These are phyloP conservation scores for Macrolepiota fuliginosa DNA, from an alignment of 768 basidiomycete species.

Conservation along the genomic window DNA sequence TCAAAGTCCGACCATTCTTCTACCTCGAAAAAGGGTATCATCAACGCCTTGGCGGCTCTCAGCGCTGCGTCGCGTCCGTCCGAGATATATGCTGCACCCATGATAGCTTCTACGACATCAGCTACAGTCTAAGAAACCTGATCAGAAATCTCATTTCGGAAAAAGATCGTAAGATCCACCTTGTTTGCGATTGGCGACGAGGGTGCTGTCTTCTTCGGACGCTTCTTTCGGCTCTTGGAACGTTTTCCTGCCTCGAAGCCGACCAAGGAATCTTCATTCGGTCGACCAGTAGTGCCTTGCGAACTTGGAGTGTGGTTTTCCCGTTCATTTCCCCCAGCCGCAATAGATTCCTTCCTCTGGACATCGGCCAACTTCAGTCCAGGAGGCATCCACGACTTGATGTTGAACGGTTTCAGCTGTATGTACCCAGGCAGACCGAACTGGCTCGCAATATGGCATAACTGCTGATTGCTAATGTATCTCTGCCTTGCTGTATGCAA, in stretches of 20 bases:
- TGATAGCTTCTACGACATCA: slow-evolving; percentile 82
- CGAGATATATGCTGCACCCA: slow-evolving; percentile 77
- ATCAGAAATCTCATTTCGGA: neutral
- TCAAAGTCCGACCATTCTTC: slow-evolving; percentile 75
- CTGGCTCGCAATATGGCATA: slow-evolving; percentile 53
- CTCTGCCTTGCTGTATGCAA: slow-evolving; percentile 65
- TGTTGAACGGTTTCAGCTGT: slow-evolving; percentile 66
- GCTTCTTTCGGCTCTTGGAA: slow-evolving; percentile 1
- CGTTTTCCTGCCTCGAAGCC: neutral
- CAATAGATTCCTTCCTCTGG: slow-evolving; percentile 2
- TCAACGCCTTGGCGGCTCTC: slow-evolving; percentile 59
- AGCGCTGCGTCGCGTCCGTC: slow-evolving; percentile 70
- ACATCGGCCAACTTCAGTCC: slow-evolving; percentile 9
- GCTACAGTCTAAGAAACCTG: slow-evolving; percentile 58
- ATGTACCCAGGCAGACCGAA: slow-evolving; percentile 71
- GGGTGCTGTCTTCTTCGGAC: neutral
- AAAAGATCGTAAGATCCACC: slow-evolving; percentile 33
- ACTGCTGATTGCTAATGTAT: slow-evolving; percentile 72
- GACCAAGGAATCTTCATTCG: neutral
- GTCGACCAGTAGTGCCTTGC: neutral
- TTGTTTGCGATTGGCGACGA: slow-evolving; percentile 35
- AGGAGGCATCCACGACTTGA: slow-evolving; percentile 56
- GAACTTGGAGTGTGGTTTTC: neutral
- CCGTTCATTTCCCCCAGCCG: slow-evolving; percentile 8
- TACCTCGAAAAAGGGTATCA: slow-evolving; percentile 61